A percentile compares a stretch with the other conserved stretches of the same genome.
Evolutionary conservation across 495 filamentous ascomycete species (phyloP).

Genomic region (Tuber umbilicatum): DNA sequence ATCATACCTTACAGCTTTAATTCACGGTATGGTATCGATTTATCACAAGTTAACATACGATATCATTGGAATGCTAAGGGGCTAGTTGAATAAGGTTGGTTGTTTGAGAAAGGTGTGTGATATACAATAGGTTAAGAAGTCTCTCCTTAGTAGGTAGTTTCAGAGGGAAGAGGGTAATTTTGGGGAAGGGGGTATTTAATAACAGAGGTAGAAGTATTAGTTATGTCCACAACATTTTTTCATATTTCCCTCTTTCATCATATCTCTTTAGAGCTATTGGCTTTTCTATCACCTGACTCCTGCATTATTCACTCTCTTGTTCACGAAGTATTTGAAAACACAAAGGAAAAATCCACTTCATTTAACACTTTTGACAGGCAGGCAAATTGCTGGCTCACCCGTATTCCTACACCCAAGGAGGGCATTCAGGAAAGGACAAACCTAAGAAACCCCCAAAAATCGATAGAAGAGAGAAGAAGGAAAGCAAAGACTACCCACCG

Average conservation of each 20-base stretch:
- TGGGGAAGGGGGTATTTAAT: neutral
- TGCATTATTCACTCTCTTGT: neutral
- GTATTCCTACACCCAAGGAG: neutral
- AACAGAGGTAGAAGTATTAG: neutral
- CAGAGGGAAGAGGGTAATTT: neutral
- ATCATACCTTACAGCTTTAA: neutral
- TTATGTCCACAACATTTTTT: neutral
- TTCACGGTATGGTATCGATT: neutral
- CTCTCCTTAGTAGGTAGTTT: neutral
- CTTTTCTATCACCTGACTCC: neutral
- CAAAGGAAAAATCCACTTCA: neutral
- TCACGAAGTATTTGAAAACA: neutral
- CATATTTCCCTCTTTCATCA: neutral
- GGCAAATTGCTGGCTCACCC: neutral
- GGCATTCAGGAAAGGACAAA: neutral
- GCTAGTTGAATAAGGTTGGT: neutral
- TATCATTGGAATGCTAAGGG: neutral
- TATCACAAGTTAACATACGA: rapidly evolving
- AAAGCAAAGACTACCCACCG: neutral
- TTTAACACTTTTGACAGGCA: neutral
- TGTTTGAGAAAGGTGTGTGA: neutral
- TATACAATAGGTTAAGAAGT: neutral
- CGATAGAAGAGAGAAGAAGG: neutral
- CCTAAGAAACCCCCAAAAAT: neutral
- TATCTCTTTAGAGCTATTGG: neutral